Evolutionary conservation across 176 grass and related monocot species (phyloP).

Genomic region (Eragrostis nindensis): DNA sequence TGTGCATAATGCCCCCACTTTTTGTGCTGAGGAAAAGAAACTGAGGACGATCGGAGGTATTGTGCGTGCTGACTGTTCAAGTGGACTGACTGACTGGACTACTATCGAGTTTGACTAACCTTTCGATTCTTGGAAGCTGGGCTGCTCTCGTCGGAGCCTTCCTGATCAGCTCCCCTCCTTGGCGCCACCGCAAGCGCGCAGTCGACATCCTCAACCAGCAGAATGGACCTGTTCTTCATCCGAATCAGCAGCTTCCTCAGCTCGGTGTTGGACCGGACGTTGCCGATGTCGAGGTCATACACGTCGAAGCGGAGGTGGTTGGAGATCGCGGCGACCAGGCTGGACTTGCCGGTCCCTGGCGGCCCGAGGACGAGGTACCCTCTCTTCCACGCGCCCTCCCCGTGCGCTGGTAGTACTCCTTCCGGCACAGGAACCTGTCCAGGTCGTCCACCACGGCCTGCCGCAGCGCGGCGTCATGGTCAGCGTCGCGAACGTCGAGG

Average conservation of each 20-base stretch:
- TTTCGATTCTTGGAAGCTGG: constrained; percentile 20
- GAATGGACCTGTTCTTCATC: constrained; percentile 60
- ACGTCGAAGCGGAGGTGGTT: constrained; percentile 57
- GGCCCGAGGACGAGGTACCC: constrained; percentile 55
- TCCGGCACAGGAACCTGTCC: constrained; percentile 38
- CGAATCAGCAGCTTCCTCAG: constrained; percentile 65
- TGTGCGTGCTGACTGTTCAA: neutral
- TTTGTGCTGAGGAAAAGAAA: neutral
- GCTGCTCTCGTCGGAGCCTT: constrained; percentile 5
- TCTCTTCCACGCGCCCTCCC: constrained; percentile 61
- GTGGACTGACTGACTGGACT: neutral
- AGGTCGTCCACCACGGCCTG: constrained; percentile 50
- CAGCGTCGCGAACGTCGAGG: constrained; percentile 60
- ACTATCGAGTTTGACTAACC: constrained; percentile 37
- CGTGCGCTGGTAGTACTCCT: constrained; percentile 53
- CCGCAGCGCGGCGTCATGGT: constrained; percentile 55
- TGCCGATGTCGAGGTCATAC: constrained; percentile 50
- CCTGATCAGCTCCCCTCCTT: constrained; percentile 7
- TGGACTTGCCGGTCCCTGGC: constrained; percentile 70
- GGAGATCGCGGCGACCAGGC: constrained; percentile 62
- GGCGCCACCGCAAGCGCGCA: constrained; percentile 23
- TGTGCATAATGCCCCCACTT: neutral
- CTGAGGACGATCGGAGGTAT: neutral
- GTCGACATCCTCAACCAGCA: constrained; percentile 58
- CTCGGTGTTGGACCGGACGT: constrained; percentile 62